Evolutionary conservation across 768 basidiomycete genomes (phyloP).

Genomic region (Tylopilus rubrobrunneus): DNA sequence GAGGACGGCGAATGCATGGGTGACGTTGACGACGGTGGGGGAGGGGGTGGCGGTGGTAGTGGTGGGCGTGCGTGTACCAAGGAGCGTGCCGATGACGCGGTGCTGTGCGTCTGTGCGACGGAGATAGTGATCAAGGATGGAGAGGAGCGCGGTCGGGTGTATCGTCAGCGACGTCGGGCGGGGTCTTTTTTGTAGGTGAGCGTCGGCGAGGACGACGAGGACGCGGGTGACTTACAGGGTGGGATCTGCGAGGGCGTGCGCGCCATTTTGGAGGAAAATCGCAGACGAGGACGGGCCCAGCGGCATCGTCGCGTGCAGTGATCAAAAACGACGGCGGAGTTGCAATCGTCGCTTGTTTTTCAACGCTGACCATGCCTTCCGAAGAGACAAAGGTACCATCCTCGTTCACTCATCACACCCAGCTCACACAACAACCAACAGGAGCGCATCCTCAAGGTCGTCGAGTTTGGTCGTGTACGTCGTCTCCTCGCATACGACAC

Average conservation of each 20-base stretch:
- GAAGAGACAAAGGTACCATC: slow-evolving; percentile 80
- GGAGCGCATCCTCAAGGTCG: slow-evolving; percentile 80
- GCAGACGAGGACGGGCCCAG: slow-evolving; percentile 46
- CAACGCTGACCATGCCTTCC: slow-evolving; percentile 61
- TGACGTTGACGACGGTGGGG: slow-evolving; percentile 54
- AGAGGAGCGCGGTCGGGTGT: slow-evolving; percentile 89
- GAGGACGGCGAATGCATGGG: slow-evolving; percentile 85
- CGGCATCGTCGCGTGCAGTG: slow-evolving; percentile 38
- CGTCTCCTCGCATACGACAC: neutral
- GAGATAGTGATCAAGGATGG: slow-evolving; percentile 95
- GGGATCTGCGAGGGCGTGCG: slow-evolving; percentile 27
- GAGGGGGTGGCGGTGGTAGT: slow-evolving; percentile 23
- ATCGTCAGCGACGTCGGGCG: slow-evolving; percentile 73
- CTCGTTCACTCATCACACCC: neutral
- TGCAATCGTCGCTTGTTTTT: slow-evolving; percentile 21
- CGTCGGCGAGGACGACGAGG: neutral
- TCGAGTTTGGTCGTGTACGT: slow-evolving; percentile 80
- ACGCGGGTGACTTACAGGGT: slow-evolving; percentile 31
- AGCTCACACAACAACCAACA: neutral
- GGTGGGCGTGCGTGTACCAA: slow-evolving; percentile 66
- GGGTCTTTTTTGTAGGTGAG: slow-evolving; percentile 41
- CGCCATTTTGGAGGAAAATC: slow-evolving; percentile 35
- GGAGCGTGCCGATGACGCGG: slow-evolving; percentile 92
- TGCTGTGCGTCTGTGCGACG: slow-evolving; percentile 77
- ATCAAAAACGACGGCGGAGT: slow-evolving; percentile 28